These are phyloP conservation scores for Rubroshorea leprosula DNA, from an alignment of 345 rosid genomes.

Conservation along the genomic window DNA sequence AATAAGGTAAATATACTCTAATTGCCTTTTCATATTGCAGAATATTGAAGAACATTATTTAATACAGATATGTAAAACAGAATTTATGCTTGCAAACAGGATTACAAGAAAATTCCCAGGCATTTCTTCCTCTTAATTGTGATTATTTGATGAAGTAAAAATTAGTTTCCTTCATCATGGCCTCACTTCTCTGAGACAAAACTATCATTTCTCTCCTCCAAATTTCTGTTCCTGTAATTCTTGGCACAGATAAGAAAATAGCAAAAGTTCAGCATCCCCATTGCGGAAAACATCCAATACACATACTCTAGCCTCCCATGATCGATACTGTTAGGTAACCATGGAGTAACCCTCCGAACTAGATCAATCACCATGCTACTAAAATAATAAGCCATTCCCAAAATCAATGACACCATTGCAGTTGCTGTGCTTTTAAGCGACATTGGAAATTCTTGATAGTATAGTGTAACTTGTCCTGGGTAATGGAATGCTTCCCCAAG, in stretches of 20 bases:
- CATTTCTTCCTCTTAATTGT: too few relatives aligned
- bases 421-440: constrained; percentile 38
- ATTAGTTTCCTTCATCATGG: neutral
- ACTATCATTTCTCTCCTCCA: neutral
- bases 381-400: constrained; percentile 34
- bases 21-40: too few relatives aligned
- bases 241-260: constrained; percentile 38
- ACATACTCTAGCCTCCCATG: constrained; percentile 40
- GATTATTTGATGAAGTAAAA: too few relatives aligned
- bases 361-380: constrained; percentile 35
- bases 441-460: constrained; percentile 41
- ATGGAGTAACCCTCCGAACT: constrained; percentile 26
- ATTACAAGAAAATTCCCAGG: too few relatives aligned
- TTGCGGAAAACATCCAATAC: constrained; percentile 34
- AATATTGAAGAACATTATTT: too few relatives aligned
- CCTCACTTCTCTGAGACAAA: neutral
- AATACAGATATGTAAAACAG: too few relatives aligned
- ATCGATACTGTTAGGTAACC: constrained; percentile 49
- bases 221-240: constrained; percentile 27
- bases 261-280: constrained; percentile 33
- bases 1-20: too few relatives aligned
- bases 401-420: constrained; percentile 34
- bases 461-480: constrained; percentile 36
- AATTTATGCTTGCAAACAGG: too few relatives aligned
- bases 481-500: constrained; percentile 45